These are phyloP conservation scores for Saccharum hybrid DNA, from an alignment of 202 grass and related monocot genomes.

Conservation along the genomic window DNA sequence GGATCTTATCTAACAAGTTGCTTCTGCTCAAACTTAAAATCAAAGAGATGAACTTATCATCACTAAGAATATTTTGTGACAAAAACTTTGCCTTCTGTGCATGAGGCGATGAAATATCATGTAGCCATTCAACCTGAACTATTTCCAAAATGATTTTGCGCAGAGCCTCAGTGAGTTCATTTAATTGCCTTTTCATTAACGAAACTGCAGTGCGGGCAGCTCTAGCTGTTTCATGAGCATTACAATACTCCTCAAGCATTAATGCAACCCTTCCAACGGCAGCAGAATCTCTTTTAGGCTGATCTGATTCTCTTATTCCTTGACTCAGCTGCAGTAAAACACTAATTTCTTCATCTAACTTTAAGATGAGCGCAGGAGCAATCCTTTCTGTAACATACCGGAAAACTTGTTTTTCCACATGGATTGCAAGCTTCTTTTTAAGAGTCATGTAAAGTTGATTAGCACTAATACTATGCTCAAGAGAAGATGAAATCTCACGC, in stretches of 20 bases:
- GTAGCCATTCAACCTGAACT: constrained; percentile 85
- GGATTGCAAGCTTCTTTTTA: constrained; percentile 77
- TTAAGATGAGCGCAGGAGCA: constrained; percentile 59
- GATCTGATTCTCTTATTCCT: constrained; percentile 65
- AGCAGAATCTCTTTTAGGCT: constrained; percentile 56
- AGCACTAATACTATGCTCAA: constrained; percentile 72
- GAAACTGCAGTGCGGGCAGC: constrained; percentile 74
- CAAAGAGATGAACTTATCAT: constrained; percentile 70
- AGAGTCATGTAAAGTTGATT: constrained; percentile 80
- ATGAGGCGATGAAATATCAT: constrained; percentile 78
- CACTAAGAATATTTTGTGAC: constrained; percentile 78
- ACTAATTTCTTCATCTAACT: constrained; percentile 75
- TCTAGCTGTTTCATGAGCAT: constrained; percentile 81
- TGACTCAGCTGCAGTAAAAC: constrained; percentile 59
- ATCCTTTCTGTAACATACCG: constrained; percentile 73
- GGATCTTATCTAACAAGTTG: constrained; percentile 86
- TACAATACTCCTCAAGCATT: constrained; percentile 95
- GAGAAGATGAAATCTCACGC: constrained; percentile 87
- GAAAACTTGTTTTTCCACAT: constrained; percentile 73
- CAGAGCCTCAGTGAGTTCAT: constrained; percentile 81
- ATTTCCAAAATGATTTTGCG: constrained; percentile 76
- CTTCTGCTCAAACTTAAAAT: constrained; percentile 74
- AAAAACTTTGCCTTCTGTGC: constrained; percentile 62
- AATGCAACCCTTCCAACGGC: constrained; percentile 63
- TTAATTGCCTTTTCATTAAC: constrained; percentile 78